Base-by-base conservation (phyloP, 2,329 filamentous ascomycete genomes). In the Uncinocarpus reesii region DNA sequence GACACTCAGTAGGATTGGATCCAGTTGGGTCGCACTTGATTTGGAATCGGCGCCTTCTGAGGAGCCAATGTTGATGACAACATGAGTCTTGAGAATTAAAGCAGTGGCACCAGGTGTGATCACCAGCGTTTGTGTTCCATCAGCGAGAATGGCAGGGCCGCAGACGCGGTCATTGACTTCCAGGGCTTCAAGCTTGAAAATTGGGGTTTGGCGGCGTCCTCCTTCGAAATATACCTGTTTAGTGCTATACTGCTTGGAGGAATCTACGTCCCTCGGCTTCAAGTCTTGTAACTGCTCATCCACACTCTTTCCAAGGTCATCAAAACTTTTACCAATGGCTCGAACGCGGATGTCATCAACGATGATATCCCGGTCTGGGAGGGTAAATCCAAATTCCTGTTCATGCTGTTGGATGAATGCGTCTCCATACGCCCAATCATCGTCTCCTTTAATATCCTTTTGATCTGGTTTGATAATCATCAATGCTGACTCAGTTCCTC, bases 341-440 rank as follows among this genome's bases (percentile, higher is more conserved):
- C 90, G 77, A 4, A 89, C 85, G 34, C 89, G 81, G 2, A 95
- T 84, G 62, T 95, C 89, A 53, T 95, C 89, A 6, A 95, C 76
- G 38, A 95, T 88, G 47, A 95, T 86, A 56, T 95, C 86, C 48
- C 88, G 76, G 51, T 93, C 85, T 20, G 80, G 80, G 2, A 95
- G 71, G 0, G 85, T 93, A 60, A 95, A 95, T 0, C 88, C 88
- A 60, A 95, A 95, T 61, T 95, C 89, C 60, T 92, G 88, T 45
- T 87, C 81, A 61, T 95, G 89, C 57, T 94, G 86, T 57, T 81
- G 80, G 26, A 93, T 73, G 59, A 96, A 95, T 0, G 86, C 88
- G 55, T 81, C 78, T 2, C 83, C 86, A 65, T 89, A 95, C 1
- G 81, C 84, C 84, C 85, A 93, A 7, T 82, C 77, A 47, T 85